Base-by-base conservation (phyloP, 1,284 basidiomycete species). In the Fistulina hepatica region DNA sequence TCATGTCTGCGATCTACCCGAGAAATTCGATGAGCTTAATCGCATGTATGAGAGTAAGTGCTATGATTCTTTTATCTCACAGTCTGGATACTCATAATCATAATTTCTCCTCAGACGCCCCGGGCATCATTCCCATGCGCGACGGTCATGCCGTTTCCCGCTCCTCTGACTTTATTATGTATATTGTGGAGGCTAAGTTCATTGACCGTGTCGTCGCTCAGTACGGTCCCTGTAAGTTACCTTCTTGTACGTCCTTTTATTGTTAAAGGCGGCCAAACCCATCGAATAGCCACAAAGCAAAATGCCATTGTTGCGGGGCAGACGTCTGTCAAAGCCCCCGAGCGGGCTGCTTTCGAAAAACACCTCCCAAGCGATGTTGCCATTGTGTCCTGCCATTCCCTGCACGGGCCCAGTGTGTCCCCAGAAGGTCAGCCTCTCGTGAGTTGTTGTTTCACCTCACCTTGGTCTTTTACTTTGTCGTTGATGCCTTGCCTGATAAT, bases 311-410 rank as follows among this genome's bases (percentile, higher is more conserved):
- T 98, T 6, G 78, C 90, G 1, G 94, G 91, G 0, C 94, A 98
- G 60, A 97, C 94, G 0, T 93, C 89, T 1, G 94, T 97, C 41
- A 98, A 98, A 58, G 88, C 91, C 0, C 95, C 95, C 0, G 94
- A 98, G 56, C 79, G 74, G 47, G 72, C 59, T 1, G 94, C 95
- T 0, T 98, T 98, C 53, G 93, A 98, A 47, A 76, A 76, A 38
- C 72, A 90, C 53, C 76, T 97, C 0, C 95, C 94, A 0, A 47
- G 62, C 6, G 94, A 98, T 51, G 80, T 86, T 11, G 72, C 83
- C 49, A 93, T 98, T 48, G 76, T 97, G 32, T 95, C 91, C 0
- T 78, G 91, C 43, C 94, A 98, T 60, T 97, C 92, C 13, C 63
- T 98, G 26, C 94, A 98, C 58, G 94, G 93, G 0, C 94, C 94